Conservation (phyloP, 345 rosid species). For the Eucalyptus camaldulensis region DNA sequence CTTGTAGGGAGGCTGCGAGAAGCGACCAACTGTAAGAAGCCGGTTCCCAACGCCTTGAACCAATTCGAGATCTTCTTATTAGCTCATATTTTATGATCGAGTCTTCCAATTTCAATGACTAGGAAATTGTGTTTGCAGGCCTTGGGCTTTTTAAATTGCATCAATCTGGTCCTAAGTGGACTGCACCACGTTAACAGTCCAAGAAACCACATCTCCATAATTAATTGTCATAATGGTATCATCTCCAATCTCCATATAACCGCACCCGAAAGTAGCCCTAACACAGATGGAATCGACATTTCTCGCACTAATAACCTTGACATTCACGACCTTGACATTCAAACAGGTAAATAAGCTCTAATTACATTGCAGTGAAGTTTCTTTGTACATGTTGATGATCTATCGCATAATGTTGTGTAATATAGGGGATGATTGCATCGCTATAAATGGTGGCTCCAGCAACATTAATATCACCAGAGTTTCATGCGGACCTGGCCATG, state of each 20-base stretch:
- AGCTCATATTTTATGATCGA: background rate
- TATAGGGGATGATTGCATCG: conserved; percentile 46
- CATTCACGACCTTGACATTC: conserved; percentile 4
- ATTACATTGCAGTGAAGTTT: background rate
- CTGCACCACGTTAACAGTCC: conserved; percentile 10
- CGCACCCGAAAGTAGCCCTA: conserved; percentile 27
- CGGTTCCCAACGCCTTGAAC: background rate
- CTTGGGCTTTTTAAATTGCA: background rate
- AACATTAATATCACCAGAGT: conserved; percentile 16
- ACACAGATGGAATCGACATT: conserved; percentile 39
- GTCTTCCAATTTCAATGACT: background rate
- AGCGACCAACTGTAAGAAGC: background rate
- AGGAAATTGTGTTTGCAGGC: background rate
- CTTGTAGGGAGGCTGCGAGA: background rate
- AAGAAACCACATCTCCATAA: conserved; percentile 3
- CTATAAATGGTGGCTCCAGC: conserved; percentile 5
- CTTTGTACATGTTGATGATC: background rate
- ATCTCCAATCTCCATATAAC: conserved; percentile 12
- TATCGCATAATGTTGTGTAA: too few relatives aligned
- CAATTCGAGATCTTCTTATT: background rate
- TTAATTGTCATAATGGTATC: background rate
- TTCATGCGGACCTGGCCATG: conserved; percentile 55
- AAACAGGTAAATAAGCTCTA: conserved; percentile 10
- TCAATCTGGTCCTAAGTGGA: conserved; percentile 3
- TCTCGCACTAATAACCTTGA: background rate